Base-by-base conservation (phyloP, 768 basidiomycete genomes). In the Boletus sp. region DNA sequence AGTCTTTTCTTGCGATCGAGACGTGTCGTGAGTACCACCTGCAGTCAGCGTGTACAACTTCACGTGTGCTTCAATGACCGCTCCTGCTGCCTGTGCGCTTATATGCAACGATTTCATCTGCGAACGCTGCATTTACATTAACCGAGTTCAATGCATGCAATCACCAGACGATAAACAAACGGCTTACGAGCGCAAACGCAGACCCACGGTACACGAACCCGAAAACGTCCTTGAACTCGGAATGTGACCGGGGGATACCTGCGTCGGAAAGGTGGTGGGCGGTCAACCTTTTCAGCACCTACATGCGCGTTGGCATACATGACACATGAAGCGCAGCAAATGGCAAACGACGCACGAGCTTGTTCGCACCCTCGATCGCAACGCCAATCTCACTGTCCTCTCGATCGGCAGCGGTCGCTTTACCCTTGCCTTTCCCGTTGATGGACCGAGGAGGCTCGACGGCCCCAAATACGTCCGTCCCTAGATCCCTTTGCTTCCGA, bases 281-380 rank as follows among this genome's bases (percentile, higher is more conserved):
- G 8, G 76, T 68, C 24, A 72, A 61, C 50, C 70, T 73, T 68
- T 80, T 80, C 28, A 81, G 61, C 41, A 72, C 66, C 80, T 63
- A 29, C 11, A 29, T n/a, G 3, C n/a, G n/a, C 33, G 17, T 52
- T 24, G 17, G 11, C 18, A 49, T 24, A 30, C 20, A 7, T 29
- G 15, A 56, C 20, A 30, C 2, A 15, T 24, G 5, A 28, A n/a
- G 18, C 3, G 2, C 24, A 24, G 24, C 24, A 24, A 24, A 24
- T 24, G 24, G 15, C 45, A 33, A 54, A 40, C 11, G 47, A 70
- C 78, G 63, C 59, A 88, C 87, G 58, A 77, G 78, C 69, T 85
- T 89, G 65, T 88, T 89, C 6, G 77, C 74, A 62, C 76, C 80
- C 72, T 89, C 86, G 41, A 82, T 63, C 54, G 74, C 61, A 28